Conservation (phyloP, 306 rosid genomes). For the Chamaecrista fasciculata region DNA sequence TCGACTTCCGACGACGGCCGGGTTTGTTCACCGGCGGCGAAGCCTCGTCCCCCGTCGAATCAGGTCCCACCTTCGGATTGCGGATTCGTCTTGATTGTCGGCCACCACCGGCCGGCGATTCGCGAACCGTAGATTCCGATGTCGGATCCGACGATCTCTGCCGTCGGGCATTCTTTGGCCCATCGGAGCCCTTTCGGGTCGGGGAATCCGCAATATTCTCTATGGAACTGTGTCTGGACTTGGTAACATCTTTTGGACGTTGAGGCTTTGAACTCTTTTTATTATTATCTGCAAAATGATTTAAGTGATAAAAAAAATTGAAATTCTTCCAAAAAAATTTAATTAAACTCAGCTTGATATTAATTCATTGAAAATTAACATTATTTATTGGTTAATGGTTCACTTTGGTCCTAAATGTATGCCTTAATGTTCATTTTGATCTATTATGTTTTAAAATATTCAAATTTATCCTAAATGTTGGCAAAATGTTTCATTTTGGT, state of each 20-base stretch:
- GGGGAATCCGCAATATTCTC: slow-evolving; percentile 32
- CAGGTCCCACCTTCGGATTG: slow-evolving; percentile 30
- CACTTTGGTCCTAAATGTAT: too few relatives aligned
- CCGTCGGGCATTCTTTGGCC: slow-evolving; percentile 45
- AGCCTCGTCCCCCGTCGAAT: slow-evolving; percentile 22
- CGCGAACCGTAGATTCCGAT: slow-evolving; percentile 29
- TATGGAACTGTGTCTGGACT: slow-evolving; percentile 36
- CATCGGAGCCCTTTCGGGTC: slow-evolving; percentile 23
- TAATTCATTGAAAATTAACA: too few relatives aligned
- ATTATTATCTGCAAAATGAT: neutral
- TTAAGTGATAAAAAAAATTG: neutral
- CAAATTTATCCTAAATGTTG: too few relatives aligned
- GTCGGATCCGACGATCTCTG: slow-evolving; percentile 39
- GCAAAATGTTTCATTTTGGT: too few relatives aligned
- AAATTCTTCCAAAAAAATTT: too few relatives aligned
- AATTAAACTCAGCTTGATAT: too few relatives aligned
- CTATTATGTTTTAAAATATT: too few relatives aligned
- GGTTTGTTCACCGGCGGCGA: slow-evolving; percentile 40
- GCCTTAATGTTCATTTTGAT: too few relatives aligned
- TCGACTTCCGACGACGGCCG: slow-evolving; percentile 51
- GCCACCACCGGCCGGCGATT: slow-evolving; percentile 23
- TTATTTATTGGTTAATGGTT: too few relatives aligned
- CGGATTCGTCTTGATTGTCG: slow-evolving; percentile 37
- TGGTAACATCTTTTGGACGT: slow-evolving; percentile 27
- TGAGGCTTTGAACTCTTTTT: slow-evolving; percentile 23